phyloP scores from a whole-genome alignment of 2,329 filamentous ascomycete genomes.

The Apiospora marii region DNA sequence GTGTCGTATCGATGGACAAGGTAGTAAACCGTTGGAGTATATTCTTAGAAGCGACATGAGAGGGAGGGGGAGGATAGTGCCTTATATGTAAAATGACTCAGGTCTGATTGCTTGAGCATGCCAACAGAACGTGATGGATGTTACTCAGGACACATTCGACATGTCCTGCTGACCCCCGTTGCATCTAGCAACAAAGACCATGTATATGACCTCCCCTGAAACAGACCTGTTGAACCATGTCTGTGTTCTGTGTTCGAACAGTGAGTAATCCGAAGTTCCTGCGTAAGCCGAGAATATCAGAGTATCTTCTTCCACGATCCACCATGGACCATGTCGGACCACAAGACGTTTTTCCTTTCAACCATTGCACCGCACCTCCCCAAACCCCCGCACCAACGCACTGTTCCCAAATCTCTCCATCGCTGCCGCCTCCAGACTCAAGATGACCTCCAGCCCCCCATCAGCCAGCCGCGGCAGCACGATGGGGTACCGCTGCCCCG shows the following conservation, averaged over 20 bases:
- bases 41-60: too few relatives aligned
- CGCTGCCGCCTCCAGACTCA: conserved; percentile 32
- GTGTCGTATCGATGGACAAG: too few relatives aligned
- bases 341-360: background rate
- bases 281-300: background rate
- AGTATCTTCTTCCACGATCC: background rate
- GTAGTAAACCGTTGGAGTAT: too few relatives aligned
- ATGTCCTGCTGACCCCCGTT: too few relatives aligned
- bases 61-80: too few relatives aligned
- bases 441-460: conserved; percentile 38
- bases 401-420: conserved; percentile 33
- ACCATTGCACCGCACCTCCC: conserved; percentile 31
- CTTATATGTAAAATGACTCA: too few relatives aligned
- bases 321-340: background rate
- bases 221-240: background rate
- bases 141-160: background rate
- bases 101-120: too few relatives aligned
- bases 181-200: background rate
- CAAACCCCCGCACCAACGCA: conserved; percentile 32
- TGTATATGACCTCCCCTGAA: background rate
- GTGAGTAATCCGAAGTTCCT: background rate
- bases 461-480: conserved; percentile 36
- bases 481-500: conserved; percentile 36
- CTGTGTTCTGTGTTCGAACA: background rate
- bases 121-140: too few relatives aligned